Conservation (phyloP, 2,329 filamentous ascomycete genomes). For the Phialophora macrospora region DNA sequence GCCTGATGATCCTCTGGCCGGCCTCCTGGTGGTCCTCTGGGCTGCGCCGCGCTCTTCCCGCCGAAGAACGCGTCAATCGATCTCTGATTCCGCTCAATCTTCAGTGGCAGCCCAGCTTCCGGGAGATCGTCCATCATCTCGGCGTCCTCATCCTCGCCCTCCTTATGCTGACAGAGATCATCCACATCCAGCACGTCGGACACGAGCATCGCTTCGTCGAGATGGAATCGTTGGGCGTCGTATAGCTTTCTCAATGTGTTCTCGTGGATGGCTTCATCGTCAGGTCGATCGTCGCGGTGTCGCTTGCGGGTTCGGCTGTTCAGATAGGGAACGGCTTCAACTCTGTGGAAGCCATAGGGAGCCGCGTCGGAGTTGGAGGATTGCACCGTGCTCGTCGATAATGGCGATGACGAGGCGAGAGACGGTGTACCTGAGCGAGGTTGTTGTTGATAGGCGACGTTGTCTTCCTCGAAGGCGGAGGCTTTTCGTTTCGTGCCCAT, state of each 20-base stretch:
- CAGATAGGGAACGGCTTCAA: slow-evolving; percentile 46
- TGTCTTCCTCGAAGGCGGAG: slow-evolving; percentile 26
- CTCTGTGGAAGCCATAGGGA: slow-evolving; percentile 15
- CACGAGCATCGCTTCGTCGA: slow-evolving; percentile 31
- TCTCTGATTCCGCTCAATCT: slow-evolving; percentile 25
- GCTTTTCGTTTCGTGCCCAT: slow-evolving; percentile 40
- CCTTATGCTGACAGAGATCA: not conserved
- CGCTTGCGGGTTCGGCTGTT: slow-evolving; percentile 64
- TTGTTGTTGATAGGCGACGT: slow-evolving; percentile 9
- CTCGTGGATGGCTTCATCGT: slow-evolving; percentile 55
- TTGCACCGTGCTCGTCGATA: slow-evolving; percentile 18
- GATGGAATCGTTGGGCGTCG: slow-evolving; percentile 35
- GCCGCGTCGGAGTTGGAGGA: slow-evolving; percentile 8
- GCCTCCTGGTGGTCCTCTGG: not conserved
- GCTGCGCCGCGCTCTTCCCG: not conserved
- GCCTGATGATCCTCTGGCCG: not conserved
- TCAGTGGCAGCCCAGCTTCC: slow-evolving; percentile 14
- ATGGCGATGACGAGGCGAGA: slow-evolving; percentile 22
- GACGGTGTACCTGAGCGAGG: slow-evolving; percentile 17
- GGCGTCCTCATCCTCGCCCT: slow-evolving; percentile 17
- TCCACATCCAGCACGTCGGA: slow-evolving; percentile 19
- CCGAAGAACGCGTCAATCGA: slow-evolving; percentile 34
- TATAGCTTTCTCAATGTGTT: slow-evolving; percentile 37
- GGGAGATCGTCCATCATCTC: slow-evolving; percentile 26
- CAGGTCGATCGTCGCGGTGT: slow-evolving; percentile 62